Conservation (phyloP, 768 basidiomycete species). For the Kwoniella dejecticola region DNA sequence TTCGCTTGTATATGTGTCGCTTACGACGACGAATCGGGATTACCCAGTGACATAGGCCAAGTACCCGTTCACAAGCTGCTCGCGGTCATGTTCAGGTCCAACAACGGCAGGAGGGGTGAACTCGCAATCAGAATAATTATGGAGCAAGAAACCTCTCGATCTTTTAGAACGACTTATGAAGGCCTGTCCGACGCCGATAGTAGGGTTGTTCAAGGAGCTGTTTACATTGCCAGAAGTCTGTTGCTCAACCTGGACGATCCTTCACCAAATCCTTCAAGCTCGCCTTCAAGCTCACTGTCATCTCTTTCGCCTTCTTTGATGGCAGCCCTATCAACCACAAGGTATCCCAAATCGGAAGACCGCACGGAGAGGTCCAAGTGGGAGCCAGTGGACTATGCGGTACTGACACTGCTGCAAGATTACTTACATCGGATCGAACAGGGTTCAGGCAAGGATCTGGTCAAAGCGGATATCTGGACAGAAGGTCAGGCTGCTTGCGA, state of each 20-base stretch:
- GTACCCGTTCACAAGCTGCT: conserved; percentile 26
- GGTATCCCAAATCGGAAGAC: conserved; percentile 26
- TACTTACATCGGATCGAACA: conserved; percentile 36
- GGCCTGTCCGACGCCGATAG: conserved; percentile 26
- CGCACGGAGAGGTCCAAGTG: conserved; percentile 25
- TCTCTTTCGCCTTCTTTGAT: conserved; percentile 41
- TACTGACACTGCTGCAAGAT: conserved; percentile 50
- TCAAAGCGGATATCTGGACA: conserved; percentile 42
- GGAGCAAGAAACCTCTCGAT: conserved; percentile 20
- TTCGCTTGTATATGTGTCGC: conserved; percentile 38
- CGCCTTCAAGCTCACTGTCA: conserved; percentile 28
- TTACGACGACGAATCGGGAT: conserved; percentile 29
- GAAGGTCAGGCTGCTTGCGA: conserved; percentile 45
- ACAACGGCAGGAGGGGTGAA: conserved; percentile 39
- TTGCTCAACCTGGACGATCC: conserved; percentile 27
- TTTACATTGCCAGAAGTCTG: conserved; percentile 35
- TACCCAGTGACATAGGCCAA: conserved; percentile 21
- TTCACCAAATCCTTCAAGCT: conserved; percentile 1
- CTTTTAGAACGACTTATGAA: conserved; percentile 11
- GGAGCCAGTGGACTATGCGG: conserved; percentile 50
- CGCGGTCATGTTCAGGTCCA: conserved; percentile 28
- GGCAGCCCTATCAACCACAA: conserved; percentile 36
- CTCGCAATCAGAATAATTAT: conserved; percentile 33
- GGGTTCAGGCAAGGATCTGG: conserved; percentile 17
- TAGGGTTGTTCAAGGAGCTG: conserved; percentile 40